Evolutionary conservation across 495 filamentous ascomycete species (phyloP).

Genomic region (Margaritispora aquatica): DNA sequence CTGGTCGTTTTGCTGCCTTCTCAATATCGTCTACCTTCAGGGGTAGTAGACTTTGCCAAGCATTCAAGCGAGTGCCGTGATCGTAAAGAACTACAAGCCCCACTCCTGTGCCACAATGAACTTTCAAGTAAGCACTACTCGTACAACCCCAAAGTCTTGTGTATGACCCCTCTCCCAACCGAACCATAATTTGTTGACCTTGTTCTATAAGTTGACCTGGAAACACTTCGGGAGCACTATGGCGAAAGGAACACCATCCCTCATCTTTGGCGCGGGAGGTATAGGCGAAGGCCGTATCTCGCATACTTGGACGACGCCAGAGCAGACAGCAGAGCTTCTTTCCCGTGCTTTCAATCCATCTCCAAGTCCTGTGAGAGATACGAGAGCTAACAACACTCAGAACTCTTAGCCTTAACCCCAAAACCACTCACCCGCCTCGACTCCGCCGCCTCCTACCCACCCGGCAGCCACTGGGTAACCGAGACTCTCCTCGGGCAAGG

Average conservation of each 20-base stretch:
- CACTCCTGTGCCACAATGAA: no score
- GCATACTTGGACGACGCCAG: constrained; percentile 1
- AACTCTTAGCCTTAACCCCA: background rate
- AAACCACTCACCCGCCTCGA: constrained; percentile 1
- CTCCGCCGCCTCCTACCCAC: constrained; percentile 8
- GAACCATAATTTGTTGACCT: background rate
- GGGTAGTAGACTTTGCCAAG: no score
- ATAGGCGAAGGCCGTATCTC: constrained; percentile 8
- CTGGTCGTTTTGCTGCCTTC: no score
- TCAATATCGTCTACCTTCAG: no score
- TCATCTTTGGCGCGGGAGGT: constrained; percentile 9
- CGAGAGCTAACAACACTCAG: background rate
- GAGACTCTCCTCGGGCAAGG: constrained; percentile 23
- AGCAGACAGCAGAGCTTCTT: constrained; percentile 1
- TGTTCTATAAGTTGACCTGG: background rate
- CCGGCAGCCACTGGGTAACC: background rate
- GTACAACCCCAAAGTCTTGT: no score
- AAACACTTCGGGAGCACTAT: background rate
- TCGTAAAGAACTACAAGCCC: no score
- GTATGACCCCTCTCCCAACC: background rate
- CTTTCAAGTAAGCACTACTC: no score
- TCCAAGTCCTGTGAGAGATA: background rate
- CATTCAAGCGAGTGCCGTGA: no score
- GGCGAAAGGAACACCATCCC: background rate
- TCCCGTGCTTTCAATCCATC: background rate